Evolutionary conservation across 2,329 filamentous ascomycete species (phyloP).

Genomic region (Pezicula radicicola): DNA sequence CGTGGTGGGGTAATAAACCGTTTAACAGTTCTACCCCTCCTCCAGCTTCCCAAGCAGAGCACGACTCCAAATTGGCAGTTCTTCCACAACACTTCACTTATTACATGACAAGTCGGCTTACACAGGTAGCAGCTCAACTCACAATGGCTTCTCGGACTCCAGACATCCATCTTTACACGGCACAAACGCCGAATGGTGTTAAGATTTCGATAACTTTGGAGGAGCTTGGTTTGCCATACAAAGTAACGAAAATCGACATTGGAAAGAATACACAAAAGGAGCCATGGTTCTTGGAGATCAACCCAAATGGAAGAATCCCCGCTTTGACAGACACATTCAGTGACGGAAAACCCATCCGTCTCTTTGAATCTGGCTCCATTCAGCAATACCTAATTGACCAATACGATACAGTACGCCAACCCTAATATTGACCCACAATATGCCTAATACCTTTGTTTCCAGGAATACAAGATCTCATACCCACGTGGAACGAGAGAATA

Average conservation of each 20-base stretch:
- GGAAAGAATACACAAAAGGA: constrained; percentile 77
- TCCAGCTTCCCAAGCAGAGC: neutral
- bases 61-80: neutral
- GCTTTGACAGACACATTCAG: constrained; percentile 77
- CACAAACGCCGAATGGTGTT: constrained; percentile 83
- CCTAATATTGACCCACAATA: neutral
- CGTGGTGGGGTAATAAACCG: no score
- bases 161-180: constrained; percentile 47
- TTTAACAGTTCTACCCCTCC: no score
- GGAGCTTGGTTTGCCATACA: constrained; percentile 81
- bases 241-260: constrained; percentile 69
- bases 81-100: neutral
- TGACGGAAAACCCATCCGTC: constrained; percentile 67
- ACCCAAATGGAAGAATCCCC: constrained; percentile 90
- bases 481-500: constrained; percentile 69
- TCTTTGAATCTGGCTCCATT: constrained; percentile 85
- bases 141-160: constrained; percentile 38
- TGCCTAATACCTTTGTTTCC: neutral
- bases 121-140: constrained; percentile 18
- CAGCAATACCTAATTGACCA: constrained; percentile 79
- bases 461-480: constrained; percentile 78
- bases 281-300: constrained; percentile 86
- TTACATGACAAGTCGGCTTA: constrained; percentile 17
- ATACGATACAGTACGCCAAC: constrained; percentile 55
- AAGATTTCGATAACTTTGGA: constrained; percentile 86